phyloP scores from a whole-genome alignment of 2,329 filamentous ascomycete genomes.

The Alternaria consortialis region DNA sequence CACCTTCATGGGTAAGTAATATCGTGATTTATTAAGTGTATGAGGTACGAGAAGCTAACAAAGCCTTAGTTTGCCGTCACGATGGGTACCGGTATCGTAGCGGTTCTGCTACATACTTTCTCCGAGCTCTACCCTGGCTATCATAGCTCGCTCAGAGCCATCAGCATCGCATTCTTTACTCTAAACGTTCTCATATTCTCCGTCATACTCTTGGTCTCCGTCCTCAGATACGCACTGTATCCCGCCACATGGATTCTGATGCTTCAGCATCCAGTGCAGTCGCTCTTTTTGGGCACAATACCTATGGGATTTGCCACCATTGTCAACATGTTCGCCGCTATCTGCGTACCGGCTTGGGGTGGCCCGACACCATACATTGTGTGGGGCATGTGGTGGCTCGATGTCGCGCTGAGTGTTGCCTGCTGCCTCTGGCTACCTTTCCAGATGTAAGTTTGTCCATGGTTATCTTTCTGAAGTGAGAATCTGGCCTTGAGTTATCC shows the following conservation, averaged over 20 bases:
- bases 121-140: slow-evolving; percentile 61
- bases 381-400: slow-evolving; percentile 61
- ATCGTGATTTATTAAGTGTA: not conserved
- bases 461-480: not conserved
- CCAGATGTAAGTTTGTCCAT: slow-evolving; percentile 30
- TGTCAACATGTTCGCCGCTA: slow-evolving; percentile 70
- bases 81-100: slow-evolving; percentile 47
- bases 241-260: slow-evolving; percentile 72
- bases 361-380: slow-evolving; percentile 56
- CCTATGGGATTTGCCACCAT: slow-evolving; percentile 75
- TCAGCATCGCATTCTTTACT: slow-evolving; percentile 68
- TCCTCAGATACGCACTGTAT: slow-evolving; percentile 70
- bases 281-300: slow-evolving; percentile 71
- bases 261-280: slow-evolving; percentile 71
- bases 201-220: slow-evolving; percentile 62
- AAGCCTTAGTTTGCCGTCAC: slow-evolving; percentile 30
- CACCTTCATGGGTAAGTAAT: slow-evolving; percentile 43
- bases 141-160: slow-evolving; percentile 59
- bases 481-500: not conserved
- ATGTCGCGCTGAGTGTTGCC: slow-evolving; percentile 54
- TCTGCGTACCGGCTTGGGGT: slow-evolving; percentile 68
- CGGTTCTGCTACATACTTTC: slow-evolving; percentile 68
- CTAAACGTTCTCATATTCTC: slow-evolving; percentile 66
- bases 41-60: slow-evolving; percentile 1
- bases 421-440: slow-evolving; percentile 48